Conservation (phyloP, 2,329 filamentous ascomycete species). For the Coniochaeta sp. region DNA sequence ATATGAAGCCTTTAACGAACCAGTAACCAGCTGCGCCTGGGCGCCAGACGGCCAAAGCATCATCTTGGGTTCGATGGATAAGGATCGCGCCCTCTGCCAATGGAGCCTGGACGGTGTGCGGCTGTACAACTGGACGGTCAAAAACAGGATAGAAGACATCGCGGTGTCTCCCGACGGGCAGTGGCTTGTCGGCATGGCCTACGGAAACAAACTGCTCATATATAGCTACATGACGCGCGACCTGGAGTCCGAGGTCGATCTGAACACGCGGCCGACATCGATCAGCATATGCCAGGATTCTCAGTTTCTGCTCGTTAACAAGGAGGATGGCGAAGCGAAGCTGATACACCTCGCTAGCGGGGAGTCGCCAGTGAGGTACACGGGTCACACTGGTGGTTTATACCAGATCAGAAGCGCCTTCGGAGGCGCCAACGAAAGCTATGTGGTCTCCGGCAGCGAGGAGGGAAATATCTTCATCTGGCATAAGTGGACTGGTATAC, state of each 20-base stretch:
- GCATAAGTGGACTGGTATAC: conserved; percentile 74
- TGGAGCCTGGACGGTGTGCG: conserved; percentile 60
- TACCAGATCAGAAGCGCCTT: conserved; percentile 78
- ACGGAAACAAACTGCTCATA: conserved; percentile 64
- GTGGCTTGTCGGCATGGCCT: conserved; percentile 72
- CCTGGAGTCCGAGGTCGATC: conserved; percentile 65
- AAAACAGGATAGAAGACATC: conserved; percentile 74
- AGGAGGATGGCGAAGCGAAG: conserved; percentile 67
- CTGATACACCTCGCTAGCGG: conserved; percentile 71
- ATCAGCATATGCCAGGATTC: conserved; percentile 78
- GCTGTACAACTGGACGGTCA: conserved; percentile 59
- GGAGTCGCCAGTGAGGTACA: conserved; percentile 65
- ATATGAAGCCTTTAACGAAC: conserved; percentile 68
- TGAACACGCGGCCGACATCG: conserved; percentile 66
- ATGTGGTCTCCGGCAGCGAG: conserved; percentile 87
- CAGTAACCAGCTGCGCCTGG: conserved; percentile 89
- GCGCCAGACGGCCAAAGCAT: conserved; percentile 69
- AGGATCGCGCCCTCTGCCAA: conserved; percentile 57
- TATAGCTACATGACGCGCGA: conserved; percentile 73
- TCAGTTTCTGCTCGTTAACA: conserved; percentile 74
- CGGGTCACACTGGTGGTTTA: conserved; percentile 66
- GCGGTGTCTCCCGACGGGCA: conserved; percentile 75
- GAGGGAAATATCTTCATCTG: conserved; percentile 75
- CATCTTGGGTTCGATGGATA: conserved; percentile 71
- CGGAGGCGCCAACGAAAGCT: conserved; percentile 86